These are phyloP conservation scores for Panicum virgatum DNA, from an alignment of 202 grass and related monocot species.

Conservation along the genomic window DNA sequence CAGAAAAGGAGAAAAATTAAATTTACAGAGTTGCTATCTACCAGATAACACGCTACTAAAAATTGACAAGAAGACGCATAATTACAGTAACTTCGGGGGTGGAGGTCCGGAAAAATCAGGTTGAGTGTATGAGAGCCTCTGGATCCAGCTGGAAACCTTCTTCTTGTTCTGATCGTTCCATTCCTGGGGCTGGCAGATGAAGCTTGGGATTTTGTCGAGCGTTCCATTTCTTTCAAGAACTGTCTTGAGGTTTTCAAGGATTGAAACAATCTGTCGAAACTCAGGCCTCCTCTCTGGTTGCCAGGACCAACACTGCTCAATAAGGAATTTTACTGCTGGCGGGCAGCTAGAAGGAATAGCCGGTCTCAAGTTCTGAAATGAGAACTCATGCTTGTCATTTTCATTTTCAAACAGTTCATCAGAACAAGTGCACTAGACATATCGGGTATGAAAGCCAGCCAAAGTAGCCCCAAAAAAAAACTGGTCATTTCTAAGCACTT, in stretches of 20 bases:
- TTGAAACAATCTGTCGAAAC: conserved; percentile 71
- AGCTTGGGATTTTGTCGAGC: conserved; percentile 55
- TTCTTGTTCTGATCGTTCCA: conserved; percentile 78
- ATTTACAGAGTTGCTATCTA: conserved; percentile 41
- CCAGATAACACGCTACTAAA: background rate
- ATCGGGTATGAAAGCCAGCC: background rate
- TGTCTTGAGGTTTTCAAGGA: conserved; percentile 68
- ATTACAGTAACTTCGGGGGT: conserved; percentile 61
- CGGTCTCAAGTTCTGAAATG: conserved; percentile 89
- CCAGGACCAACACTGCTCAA: conserved; percentile 85
- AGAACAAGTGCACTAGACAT: background rate
- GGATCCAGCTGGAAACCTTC: conserved; percentile 61
- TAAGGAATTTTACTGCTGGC: conserved; percentile 54
- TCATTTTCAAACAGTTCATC: background rate
- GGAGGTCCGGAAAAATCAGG: conserved; percentile 50
- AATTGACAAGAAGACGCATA: background rate
- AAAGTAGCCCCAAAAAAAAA: background rate
- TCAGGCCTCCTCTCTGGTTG: conserved; percentile 80
- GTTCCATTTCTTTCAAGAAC: conserved; percentile 64
- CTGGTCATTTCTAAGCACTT: background rate
- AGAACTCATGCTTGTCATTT: conserved; percentile 23
- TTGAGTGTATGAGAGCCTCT: conserved; percentile 57
- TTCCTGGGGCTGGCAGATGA: conserved; percentile 60
- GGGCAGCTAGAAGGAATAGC: conserved; percentile 67
- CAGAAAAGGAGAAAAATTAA: background rate